Conservation (phyloP, 352 stramenopile genomes). For the Phytophthora hybrid region DNA sequence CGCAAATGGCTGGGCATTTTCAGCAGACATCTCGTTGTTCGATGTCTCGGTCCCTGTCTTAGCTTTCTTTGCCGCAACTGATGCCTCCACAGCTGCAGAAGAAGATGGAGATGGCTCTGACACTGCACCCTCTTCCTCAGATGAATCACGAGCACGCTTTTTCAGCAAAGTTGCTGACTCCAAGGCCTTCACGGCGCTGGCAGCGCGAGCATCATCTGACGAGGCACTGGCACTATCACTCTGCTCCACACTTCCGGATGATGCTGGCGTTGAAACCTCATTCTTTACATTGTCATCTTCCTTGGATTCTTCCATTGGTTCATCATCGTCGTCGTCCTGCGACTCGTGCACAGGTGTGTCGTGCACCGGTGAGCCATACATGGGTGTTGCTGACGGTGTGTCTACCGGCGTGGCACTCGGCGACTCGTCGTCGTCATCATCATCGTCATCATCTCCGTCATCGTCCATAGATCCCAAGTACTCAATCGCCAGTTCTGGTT, state of each 20-base stretch:
- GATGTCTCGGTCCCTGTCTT: constrained; percentile 31
- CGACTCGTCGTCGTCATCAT: constrained; percentile 82
- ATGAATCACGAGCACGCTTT: constrained; percentile 53
- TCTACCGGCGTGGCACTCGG: constrained; percentile 69
- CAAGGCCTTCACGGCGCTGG: constrained; percentile 32
- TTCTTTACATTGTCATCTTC: constrained; percentile 48
- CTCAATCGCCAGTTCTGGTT: constrained; percentile 78
- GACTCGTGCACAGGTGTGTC: constrained; percentile 52
- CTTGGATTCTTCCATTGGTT: constrained; percentile 43
- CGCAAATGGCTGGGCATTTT: constrained; percentile 30
- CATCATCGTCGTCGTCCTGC: constrained; percentile 54
- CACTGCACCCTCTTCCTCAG: constrained; percentile 30
- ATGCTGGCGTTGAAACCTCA: constrained; percentile 44
- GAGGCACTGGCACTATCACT: constrained; percentile 58
- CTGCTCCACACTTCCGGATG: constrained; percentile 48
- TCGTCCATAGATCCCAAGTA: constrained; percentile 88
- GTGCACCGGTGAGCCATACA: constrained; percentile 71
- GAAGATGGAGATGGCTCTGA: constrained; percentile 20
- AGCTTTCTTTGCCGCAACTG: constrained; percentile 38
- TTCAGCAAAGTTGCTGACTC: constrained; percentile 60
- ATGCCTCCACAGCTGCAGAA: constrained; percentile 16
- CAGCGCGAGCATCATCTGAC: constrained; percentile 48
- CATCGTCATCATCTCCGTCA: constrained; percentile 70
- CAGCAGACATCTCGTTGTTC: constrained; percentile 19
- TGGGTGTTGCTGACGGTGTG: constrained; percentile 71